A percentile compares a stretch with the other conserved stretches of the same genome.
These are phyloP conservation scores for Cryptosporidium parvum DNA, from an alignment of 169 alveolate species.

Conservation along the genomic window DNA sequence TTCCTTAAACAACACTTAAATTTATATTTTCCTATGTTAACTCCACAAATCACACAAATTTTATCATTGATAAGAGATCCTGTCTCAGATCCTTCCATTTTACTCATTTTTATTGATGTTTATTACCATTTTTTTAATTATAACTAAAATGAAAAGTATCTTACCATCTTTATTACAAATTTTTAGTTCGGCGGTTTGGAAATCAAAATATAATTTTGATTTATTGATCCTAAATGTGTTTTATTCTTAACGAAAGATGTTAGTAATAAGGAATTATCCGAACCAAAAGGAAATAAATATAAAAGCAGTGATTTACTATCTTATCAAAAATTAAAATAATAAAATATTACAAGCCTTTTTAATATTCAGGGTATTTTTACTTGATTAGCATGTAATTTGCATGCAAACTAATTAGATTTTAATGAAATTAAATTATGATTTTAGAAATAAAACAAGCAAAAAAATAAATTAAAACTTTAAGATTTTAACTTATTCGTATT, in stretches of 20 bases:
- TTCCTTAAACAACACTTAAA: slow-evolving; percentile 18
- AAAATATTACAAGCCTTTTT: too few relatives aligned
- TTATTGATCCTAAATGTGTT: background rate
- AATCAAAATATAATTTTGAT: too few relatives aligned
- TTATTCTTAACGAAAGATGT: too few relatives aligned
- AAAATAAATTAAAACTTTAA: background rate
- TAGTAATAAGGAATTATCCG: too few relatives aligned
- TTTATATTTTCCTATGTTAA: slow-evolving; percentile 18
- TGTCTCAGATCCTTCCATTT: background rate
- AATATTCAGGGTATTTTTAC: background rate
- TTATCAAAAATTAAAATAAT: too few relatives aligned
- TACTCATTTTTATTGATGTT: background rate
- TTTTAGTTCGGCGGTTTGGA: too few relatives aligned
- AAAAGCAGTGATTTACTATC: background rate
- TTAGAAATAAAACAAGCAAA: background rate
- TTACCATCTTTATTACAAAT: too few relatives aligned
- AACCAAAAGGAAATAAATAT: background rate
- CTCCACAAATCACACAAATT: background rate
- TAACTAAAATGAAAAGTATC: background rate
- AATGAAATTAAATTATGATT: background rate
- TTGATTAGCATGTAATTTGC: background rate
- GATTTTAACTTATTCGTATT: background rate
- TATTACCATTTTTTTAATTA: too few relatives aligned
- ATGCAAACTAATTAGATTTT: background rate
- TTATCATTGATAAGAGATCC: background rate